A percentile compares a stretch with the other conserved stretches of the same genome.
phyloP scores from a whole-genome alignment of 805 yeast genomes.

The Saccharomycopsis sp. region DNA sequence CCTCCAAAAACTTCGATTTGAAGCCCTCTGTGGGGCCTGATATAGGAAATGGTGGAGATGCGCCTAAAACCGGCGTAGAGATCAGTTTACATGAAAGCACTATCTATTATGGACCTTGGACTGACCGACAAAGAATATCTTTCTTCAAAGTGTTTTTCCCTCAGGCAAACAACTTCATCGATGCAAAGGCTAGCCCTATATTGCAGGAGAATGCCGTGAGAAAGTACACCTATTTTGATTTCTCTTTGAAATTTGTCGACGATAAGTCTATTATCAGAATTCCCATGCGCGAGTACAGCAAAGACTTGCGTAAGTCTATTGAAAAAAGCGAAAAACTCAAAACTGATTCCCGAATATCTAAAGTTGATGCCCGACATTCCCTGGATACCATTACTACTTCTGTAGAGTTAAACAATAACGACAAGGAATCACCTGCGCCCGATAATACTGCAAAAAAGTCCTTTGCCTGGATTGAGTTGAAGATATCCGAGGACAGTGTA shows the following conservation, averaged over 20 bases:
- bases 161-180: constrained; percentile 40
- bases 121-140: constrained; percentile 72
- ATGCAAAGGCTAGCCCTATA: constrained; percentile 38
- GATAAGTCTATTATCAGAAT: constrained; percentile 56
- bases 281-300: constrained; percentile 81
- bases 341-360: neutral
- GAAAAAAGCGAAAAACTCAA: neutral
- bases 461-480: constrained; percentile 89
- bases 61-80: constrained; percentile 59
- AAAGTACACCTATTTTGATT: constrained; percentile 46
- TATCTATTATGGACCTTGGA: constrained; percentile 91
- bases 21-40: constrained; percentile 40
- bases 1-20: constrained; percentile 22
- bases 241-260: constrained; percentile 53
- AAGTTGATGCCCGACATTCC: neutral
- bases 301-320: constrained; percentile 37
- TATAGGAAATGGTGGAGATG: constrained; percentile 49
- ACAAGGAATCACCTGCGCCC: neutral
- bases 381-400: neutral
- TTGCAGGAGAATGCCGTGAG: constrained; percentile 47
- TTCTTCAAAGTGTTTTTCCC: constrained; percentile 69
- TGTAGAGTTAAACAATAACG: neutral
- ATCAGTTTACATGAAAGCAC: constrained; percentile 53
- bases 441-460: constrained; percentile 45
- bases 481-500: constrained; percentile 47